Base-by-base conservation (phyloP, 2,329 filamentous ascomycete genomes). In the Xylariaceae sp. region DNA sequence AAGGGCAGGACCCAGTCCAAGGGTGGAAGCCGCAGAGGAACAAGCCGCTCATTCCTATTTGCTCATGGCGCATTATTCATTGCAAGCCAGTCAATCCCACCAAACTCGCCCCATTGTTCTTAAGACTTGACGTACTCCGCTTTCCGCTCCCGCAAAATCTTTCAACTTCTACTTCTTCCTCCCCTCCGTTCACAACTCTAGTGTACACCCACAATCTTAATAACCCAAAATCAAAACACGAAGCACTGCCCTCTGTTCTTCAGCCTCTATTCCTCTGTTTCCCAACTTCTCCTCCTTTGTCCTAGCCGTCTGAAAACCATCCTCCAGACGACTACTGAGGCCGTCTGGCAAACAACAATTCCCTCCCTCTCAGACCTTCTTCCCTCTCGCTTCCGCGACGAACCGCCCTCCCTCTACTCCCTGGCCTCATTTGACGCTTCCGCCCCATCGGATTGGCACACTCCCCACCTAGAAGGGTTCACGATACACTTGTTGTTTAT, bases 401-500 rank as follows among this genome's bases (percentile, higher is more conserved):
- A 19, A 53, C 52, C 51, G 53, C 56, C 57, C 54, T 26, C 40
- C 43, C 43, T 53, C 32, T 56, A 53, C 48, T 57, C 54, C 31
- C 37, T 45, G 50, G 19, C 19, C 19, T 19, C 19, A 19, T 19
- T 19, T 19, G 54, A 60, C 50, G 46, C 53, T 30, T 54, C 55
- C 50, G 42, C 40, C 43, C 44, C 55, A 46, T 51, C 48, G 29
- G n/a, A 51, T 61, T 51, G 56, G 47, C 59, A 63, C 50, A 61
- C 62, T 31, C 56, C 67, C 63, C 62, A 68, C 66, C 59, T 66
- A 67, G 59, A 62, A 64, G 66, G 67, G 65, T 63, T 62, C 71
- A 70, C 65, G 62, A 68, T 65, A 70, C 68, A 71, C 70, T 73
- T 77, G 78, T 60, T 87, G 90, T 95, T 88, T 95, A 95, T 95